Evolutionary conservation across 441 rosid genomes (phyloP).

Genomic region (Biscutella laevigata): DNA sequence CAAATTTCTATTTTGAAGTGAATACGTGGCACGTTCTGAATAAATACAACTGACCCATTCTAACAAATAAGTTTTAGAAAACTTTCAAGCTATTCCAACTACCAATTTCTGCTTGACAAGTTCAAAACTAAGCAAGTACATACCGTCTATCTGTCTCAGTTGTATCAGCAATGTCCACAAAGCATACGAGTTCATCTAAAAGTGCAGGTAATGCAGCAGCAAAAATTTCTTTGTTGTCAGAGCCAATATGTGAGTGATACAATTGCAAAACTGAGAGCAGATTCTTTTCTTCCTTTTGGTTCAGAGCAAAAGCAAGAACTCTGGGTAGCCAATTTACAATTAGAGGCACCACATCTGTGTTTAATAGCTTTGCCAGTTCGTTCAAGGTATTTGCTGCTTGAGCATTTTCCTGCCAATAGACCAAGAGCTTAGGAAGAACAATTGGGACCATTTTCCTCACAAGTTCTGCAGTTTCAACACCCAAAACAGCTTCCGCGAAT

Average conservation of each 20-base stretch:
- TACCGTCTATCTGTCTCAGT: constrained; percentile 78
- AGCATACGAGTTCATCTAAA: constrained; percentile 91
- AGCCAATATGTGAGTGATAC: constrained; percentile 76
- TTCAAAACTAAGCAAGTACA: constrained; percentile 9
- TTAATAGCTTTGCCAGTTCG: constrained; percentile 69
- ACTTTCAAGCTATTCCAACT: constrained; percentile 14
- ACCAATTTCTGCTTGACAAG: constrained; percentile 15
- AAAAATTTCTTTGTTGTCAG: constrained; percentile 85
- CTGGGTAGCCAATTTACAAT: constrained; percentile 87
- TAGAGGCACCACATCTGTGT: constrained; percentile 66
- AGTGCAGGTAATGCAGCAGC: constrained; percentile 96
- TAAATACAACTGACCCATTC: not conserved
- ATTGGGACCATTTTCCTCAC: constrained; percentile 74
- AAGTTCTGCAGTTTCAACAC: constrained; percentile 64
- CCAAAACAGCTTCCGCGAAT: constrained; percentile 88
- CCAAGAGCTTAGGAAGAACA: constrained; percentile 92
- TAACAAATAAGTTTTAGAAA: not conserved
- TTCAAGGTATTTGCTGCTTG: constrained; percentile 52
- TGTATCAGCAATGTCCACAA: constrained; percentile 67
- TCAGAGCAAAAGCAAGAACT: constrained; percentile 93
- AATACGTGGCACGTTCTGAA: constrained; percentile 7
- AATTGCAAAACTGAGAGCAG: constrained; percentile 73
- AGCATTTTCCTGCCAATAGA: constrained; percentile 60
- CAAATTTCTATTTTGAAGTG: constrained; percentile 7
- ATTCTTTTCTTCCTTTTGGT: constrained; percentile 53